Evolutionary conservation across 176 grass and related monocot species (phyloP), one percentile per base, ranked within the genome.

Genomic region (Avena sativa): DNA sequence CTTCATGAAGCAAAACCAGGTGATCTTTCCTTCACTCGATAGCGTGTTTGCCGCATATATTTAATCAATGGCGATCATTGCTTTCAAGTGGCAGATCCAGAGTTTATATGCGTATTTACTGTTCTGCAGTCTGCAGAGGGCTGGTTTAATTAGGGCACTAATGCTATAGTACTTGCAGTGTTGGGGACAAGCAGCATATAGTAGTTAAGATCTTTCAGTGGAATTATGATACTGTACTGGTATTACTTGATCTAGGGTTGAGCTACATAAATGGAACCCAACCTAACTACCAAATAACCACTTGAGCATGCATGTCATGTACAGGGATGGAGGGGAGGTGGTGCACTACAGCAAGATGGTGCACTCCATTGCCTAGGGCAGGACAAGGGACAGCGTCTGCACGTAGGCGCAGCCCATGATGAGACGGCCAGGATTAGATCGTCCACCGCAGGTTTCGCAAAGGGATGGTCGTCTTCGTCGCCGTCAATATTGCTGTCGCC

Each of bases 1-100:
- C 71, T 81, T 88, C 8, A 55, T 91, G 51, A 69, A 86, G 53
- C 89, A 85, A 63, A 81, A 77, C 48, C 76, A 91, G 89, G 89
- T 91, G 58, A 75, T 63, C 43, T 73, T 61, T n/a, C n/a, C 3
- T 56, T 38, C 50, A 17, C 68, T 57, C 49, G 0, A 43, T 43
- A 1, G 5, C 40, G 3, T 13, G 40, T 47, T 47, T 47, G 8
- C 44, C 44, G 38, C 38, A 40, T 34, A 34, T 34, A 3, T 34
- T 40, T 40, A 40, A 40, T 4, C 36, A 38, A 38, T 38, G 2
- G 8, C 44, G 46, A 48, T 48, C 46, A 48, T 48, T 48, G 46
- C 7, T 48, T 48, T 48, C 46, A 48, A 43, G 40, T 43, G 40
- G 40, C 40, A 43, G 40, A 25, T 25, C 25, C 0, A 43, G 40